Evolutionary conservation across 768 basidiomycete genomes (phyloP), one percentile per base, ranked within the genome.

Genomic region (Pleurotus djamor): DNA sequence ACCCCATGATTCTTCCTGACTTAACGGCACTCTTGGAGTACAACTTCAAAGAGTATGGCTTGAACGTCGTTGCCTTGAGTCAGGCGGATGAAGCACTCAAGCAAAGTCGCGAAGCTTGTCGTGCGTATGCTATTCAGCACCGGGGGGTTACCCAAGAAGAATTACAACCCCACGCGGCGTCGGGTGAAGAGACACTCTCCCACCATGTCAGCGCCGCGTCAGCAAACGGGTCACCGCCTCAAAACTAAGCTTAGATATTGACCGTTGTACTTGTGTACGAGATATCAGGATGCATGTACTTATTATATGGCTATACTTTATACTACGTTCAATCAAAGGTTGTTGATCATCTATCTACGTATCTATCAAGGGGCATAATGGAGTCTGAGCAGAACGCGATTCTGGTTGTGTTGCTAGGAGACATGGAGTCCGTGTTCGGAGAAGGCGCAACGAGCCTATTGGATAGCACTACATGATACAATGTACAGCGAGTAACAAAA

Each of bases 81-180:
- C 72, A 77, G 44, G 81, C 81, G 56, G 86, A 91, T 62, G 77
- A 82, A 21, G 77, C 70, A 67, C 68, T 91, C 58, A 73, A 69
- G 62, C 72, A 78, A 69, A 91, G 88, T 68, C 72, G 78, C 59
- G 85, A 88, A 59, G 87, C 85, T 49, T 91, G 89, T 67, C 72
- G 88, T 65, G 79, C 76, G 43, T 91, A 91, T 69, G 88, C 87
- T 14, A 58, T 85, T 61, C 77, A 77, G 59, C 71, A 79, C 65
- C 73, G 90, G n/a, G 88, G 87, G 0, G 78, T 88, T 4, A 73
- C 71, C 49, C 72, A 75, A 68, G 80, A 85, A 12, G 87, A 91
- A 59, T 67, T 91, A 52, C 75, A 88, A 75, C 90, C 89, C 32
- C 82, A 87, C 74, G 75, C 77, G 5, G 65, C 66, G 9, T 78